Conservation (phyloP, 1,284 basidiomycete species). For the Cutaneotrichosporon sp. region DNA sequence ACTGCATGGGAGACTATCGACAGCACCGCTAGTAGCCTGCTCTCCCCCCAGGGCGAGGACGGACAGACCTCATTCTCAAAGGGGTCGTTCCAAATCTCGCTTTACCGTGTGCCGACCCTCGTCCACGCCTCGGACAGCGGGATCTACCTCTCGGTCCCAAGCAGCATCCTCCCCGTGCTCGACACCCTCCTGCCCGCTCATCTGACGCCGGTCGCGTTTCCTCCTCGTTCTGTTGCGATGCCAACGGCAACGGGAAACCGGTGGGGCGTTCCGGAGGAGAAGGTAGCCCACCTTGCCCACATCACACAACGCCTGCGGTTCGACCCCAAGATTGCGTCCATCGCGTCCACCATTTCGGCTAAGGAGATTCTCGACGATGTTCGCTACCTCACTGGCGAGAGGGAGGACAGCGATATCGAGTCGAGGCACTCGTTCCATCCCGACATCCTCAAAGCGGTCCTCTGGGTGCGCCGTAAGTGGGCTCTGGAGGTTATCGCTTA, state of each 20-base stretch:
- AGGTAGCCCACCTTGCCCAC: slow-evolving; percentile 45
- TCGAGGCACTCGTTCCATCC: slow-evolving; percentile 75
- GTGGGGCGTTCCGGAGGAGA: slow-evolving; percentile 34
- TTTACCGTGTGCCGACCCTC: slow-evolving; percentile 17
- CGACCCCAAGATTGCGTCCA: slow-evolving; percentile 16
- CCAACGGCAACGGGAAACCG: not conserved
- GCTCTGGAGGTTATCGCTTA: not conserved
- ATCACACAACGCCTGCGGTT: slow-evolving; percentile 42
- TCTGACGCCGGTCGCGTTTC: slow-evolving; percentile 49
- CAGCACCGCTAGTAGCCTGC: not conserved
- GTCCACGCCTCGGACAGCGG: slow-evolving; percentile 33
- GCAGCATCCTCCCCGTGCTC: slow-evolving; percentile 35
- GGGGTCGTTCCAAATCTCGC: not conserved
- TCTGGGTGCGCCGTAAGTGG: slow-evolving; percentile 66
- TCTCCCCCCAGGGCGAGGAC: not conserved
- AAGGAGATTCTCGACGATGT: slow-evolving; percentile 67
- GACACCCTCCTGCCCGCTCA: slow-evolving; percentile 49
- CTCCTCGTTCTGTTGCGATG: slow-evolving; percentile 16
- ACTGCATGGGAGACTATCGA: not conserved
- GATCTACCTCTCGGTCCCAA: slow-evolving; percentile 41
- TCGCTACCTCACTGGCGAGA: slow-evolving; percentile 79
- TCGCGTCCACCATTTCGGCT: slow-evolving; percentile 27
- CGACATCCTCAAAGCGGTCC: slow-evolving; percentile 68
- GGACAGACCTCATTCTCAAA: not conserved
- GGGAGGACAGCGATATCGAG: slow-evolving; percentile 59